These are phyloP conservation scores for Pichia kluyveri DNA, from an alignment of 805 yeast species.

Conservation along the genomic window DNA sequence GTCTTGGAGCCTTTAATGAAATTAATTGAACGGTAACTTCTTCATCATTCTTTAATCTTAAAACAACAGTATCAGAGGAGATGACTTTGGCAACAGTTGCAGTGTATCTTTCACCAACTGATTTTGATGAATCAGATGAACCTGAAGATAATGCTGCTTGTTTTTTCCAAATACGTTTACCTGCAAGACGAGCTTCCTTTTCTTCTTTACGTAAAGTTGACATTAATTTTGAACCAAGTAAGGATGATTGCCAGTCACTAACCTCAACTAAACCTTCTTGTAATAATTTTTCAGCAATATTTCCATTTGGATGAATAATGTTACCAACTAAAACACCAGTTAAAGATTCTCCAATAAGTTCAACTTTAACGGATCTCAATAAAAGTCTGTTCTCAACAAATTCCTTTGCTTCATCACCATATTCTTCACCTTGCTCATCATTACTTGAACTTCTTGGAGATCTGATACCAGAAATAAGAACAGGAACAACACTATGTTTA, in stretches of 20 bases:
- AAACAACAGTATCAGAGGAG: slow-evolving; percentile 56
- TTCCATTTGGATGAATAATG: slow-evolving; percentile 67
- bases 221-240: slow-evolving; percentile 62
- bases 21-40: slow-evolving; percentile 67
- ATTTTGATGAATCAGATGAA: slow-evolving; percentile 16
- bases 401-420: slow-evolving; percentile 55
- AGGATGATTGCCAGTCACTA: slow-evolving; percentile 69
- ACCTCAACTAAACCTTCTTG: slow-evolving; percentile 66
- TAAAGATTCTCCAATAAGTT: slow-evolving; percentile 51
- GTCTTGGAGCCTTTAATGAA: slow-evolving; percentile 68
- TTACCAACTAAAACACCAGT: slow-evolving; percentile 53
- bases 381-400: slow-evolving; percentile 58
- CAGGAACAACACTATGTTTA: slow-evolving; percentile 50
- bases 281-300: slow-evolving; percentile 58
- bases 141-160: slow-evolving; percentile 15
- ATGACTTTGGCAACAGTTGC: slow-evolving; percentile 55
- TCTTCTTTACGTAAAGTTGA: slow-evolving; percentile 54
- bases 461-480: slow-evolving; percentile 65
- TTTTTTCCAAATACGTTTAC: slow-evolving; percentile 48
- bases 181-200: slow-evolving; percentile 45
- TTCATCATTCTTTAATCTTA: slow-evolving; percentile 40
- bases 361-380: slow-evolving; percentile 48
- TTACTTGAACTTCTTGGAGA: slow-evolving; percentile 57
- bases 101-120: slow-evolving; percentile 39
- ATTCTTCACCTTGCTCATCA: slow-evolving; percentile 40